phyloP scores from a whole-genome alignment of 1,139 yeast genomes.

The Nakaseomyces kungkrabaensis region DNA sequence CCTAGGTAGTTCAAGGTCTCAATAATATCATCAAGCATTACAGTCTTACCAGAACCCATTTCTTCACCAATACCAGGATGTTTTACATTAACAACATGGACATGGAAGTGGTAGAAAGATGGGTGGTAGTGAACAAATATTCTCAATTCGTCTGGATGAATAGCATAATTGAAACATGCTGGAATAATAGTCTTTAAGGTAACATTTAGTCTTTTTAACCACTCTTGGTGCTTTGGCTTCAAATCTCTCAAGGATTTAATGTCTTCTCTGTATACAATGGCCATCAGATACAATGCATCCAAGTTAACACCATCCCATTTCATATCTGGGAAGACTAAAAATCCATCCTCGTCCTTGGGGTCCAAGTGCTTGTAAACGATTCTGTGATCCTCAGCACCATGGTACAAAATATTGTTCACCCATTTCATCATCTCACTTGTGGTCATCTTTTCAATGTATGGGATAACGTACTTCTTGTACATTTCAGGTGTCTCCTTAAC shows the following conservation, averaged over 20 bases:
- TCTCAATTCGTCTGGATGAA: slow-evolving; percentile 42
- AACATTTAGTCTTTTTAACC: slow-evolving; percentile 39
- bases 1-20: slow-evolving; percentile 54
- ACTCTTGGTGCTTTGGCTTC: slow-evolving; percentile 45
- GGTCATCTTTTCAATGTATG: slow-evolving; percentile 67
- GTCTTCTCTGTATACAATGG: slow-evolving; percentile 63
- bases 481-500: slow-evolving; percentile 73
- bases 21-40: slow-evolving; percentile 71
- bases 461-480: slow-evolving; percentile 52
- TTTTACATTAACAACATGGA: slow-evolving; percentile 72
- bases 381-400: slow-evolving; percentile 79
- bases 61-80: slow-evolving; percentile 71
- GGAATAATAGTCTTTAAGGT: slow-evolving; percentile 42
- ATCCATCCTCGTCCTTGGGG: slow-evolving; percentile 42
- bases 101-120: slow-evolving; percentile 88
- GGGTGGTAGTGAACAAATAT: slow-evolving; percentile 89
- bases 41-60: slow-evolving; percentile 68
- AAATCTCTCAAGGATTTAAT: slow-evolving; percentile 74
- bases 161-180: slow-evolving; percentile 34
- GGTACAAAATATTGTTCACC: slow-evolving; percentile 76
- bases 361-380: slow-evolving; percentile 32
- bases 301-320: slow-evolving; percentile 81
- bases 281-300: slow-evolving; percentile 65
- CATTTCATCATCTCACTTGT: slow-evolving; percentile 69
- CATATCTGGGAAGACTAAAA: slow-evolving; percentile 66